Evolutionary conservation across 352 stramenopile genomes (phyloP).

Genomic region (Phytopythium delawarense): DNA sequence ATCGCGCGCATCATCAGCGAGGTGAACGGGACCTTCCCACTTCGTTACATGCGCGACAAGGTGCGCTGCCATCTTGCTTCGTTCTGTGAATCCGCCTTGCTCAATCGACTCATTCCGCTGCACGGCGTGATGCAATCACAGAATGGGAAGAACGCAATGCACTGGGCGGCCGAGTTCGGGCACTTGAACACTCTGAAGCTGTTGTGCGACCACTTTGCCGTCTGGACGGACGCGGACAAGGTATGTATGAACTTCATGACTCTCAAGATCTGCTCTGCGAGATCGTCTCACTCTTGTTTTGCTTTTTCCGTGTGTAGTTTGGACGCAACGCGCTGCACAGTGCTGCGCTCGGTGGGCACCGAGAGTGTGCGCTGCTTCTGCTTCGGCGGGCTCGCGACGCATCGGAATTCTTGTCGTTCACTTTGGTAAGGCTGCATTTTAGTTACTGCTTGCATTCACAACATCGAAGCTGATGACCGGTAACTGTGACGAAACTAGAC

Average conservation of each 20-base stretch:
- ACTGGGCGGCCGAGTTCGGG: constrained; percentile 76
- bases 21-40: constrained; percentile 71
- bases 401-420: constrained; percentile 68
- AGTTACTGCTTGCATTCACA: not conserved
- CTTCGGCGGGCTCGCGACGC: constrained; percentile 65
- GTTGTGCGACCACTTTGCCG: constrained; percentile 63
- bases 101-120: not conserved
- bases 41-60: constrained; percentile 84
- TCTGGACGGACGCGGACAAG: constrained; percentile 83
- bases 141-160: constrained; percentile 88
- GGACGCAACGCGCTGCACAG: constrained; percentile 82
- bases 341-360: constrained; percentile 71
- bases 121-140: constrained; percentile 10
- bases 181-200: constrained; percentile 81
- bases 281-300: not conserved
- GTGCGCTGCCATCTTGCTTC: constrained; percentile 19
- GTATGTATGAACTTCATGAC: constrained; percentile 15
- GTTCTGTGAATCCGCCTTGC: not conserved
- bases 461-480: constrained; percentile 1
- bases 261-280: not conserved
- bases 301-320: constrained; percentile 40
- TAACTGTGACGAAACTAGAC: constrained; percentile 38
- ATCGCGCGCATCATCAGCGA: constrained; percentile 74
- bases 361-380: constrained; percentile 81
- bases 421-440: constrained; percentile 33